phyloP scores from a whole-genome alignment of 768 basidiomycete species.

The Polyporus arcularius region DNA sequence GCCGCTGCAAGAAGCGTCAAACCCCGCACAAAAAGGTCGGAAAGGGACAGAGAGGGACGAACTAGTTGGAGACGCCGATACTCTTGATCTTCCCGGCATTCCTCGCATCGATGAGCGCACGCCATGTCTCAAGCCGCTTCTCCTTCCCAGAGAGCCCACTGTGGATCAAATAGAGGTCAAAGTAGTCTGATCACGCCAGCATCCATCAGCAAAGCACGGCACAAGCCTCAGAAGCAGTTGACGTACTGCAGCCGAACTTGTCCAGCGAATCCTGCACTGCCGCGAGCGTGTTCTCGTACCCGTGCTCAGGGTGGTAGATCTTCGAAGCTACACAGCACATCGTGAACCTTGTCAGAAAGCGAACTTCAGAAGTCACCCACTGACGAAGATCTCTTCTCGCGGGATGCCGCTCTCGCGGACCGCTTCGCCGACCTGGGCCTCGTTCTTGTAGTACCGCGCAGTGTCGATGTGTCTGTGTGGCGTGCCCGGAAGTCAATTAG shows the following conservation, averaged over 20 bases:
- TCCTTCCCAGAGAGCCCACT: constrained; percentile 40
- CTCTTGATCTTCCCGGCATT: constrained; percentile 39
- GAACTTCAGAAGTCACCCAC: constrained; percentile 38
- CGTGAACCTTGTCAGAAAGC: neutral
- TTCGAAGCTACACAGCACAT: constrained; percentile 56
- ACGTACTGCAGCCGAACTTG: constrained; percentile 34
- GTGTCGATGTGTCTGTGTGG: constrained; percentile 67
- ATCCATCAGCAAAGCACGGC: neutral
- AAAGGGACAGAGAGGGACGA: constrained; percentile 14
- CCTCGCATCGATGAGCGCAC: constrained; percentile 37
- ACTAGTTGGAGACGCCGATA: constrained; percentile 55
- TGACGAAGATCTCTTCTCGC: constrained; percentile 67
- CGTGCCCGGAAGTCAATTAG: neutral
- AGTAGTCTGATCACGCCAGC: constrained; percentile 35
- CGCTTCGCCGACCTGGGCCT: constrained; percentile 60
- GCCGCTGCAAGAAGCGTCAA: constrained; percentile 41
- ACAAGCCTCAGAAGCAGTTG: neutral
- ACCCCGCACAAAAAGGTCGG: neutral
- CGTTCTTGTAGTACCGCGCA: constrained; percentile 69
- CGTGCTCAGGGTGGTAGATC: constrained; percentile 49
- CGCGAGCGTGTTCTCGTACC: constrained; percentile 29
- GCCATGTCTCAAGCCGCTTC: constrained; percentile 42
- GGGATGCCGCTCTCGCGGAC: constrained; percentile 53
- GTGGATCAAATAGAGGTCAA: constrained; percentile 53
- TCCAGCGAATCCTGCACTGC: constrained; percentile 31